Percentiles rank a stretch among this genome's conserved stretches.
These are phyloP conservation scores for Monilinia fructigena DNA, from an alignment of 2,329 filamentous ascomycete genomes.

Conservation along the genomic window DNA sequence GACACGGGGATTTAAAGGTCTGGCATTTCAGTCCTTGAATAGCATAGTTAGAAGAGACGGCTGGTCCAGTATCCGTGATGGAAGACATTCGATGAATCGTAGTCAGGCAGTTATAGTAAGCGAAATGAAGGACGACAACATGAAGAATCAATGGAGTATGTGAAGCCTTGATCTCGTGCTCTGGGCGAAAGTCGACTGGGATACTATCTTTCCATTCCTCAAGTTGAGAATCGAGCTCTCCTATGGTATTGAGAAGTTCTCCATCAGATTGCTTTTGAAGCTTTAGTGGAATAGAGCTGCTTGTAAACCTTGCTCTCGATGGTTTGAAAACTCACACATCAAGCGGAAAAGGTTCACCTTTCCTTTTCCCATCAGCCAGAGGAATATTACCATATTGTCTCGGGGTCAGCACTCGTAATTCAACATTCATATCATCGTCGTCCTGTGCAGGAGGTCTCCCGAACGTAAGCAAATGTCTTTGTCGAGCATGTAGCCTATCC, in stretches of 20 bases:
- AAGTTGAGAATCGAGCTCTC: conserved; percentile 83
- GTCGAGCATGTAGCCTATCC: conserved; percentile 73
- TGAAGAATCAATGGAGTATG: conserved; percentile 94
- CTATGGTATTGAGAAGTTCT: conserved; percentile 91
- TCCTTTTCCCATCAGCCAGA: conserved; percentile 79
- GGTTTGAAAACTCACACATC: conserved; percentile 84
- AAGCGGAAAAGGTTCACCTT: conserved; percentile 94
- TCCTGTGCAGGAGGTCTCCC: conserved; percentile 70
- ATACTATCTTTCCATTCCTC: conserved; percentile 97
- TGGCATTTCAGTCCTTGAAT: conserved; percentile 92
- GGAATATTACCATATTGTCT: conserved; percentile 96
- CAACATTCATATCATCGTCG: conserved; percentile 90
- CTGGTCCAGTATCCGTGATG: conserved; percentile 99
- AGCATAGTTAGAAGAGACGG: conserved; percentile 88
- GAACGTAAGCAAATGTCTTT: conserved; percentile 72
- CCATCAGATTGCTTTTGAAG: conserved; percentile 89
- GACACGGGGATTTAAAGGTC: conserved; percentile 86
- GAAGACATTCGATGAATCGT: conserved; percentile 98
- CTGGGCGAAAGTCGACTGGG: conserved; percentile 92
- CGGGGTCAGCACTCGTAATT: conserved; percentile 84
- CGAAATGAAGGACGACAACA: conserved; percentile 90
- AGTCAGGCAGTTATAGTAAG: conserved; percentile 96
- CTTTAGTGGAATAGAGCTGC: conserved; percentile 86
- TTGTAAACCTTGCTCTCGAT: conserved; percentile 96
- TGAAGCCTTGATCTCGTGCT: conserved; percentile 90